Conservation (phyloP, 192 early-diverging fungal genomes). For the Phycomyces nitens region DNA sequence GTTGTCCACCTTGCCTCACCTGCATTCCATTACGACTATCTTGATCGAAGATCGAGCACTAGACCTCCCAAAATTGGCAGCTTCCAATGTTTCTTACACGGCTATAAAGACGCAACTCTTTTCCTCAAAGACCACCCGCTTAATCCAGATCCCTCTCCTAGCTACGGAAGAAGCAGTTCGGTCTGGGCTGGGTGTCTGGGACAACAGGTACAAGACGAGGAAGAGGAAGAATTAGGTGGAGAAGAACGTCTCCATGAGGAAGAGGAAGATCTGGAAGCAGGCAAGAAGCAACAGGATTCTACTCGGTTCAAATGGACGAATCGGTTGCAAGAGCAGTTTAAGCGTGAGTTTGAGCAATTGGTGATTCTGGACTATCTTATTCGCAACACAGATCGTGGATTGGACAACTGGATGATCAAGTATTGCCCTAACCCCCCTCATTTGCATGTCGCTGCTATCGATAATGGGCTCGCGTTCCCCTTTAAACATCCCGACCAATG, state of each 20-base stretch:
- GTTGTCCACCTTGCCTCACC: conserved; percentile 68
- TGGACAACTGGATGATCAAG: conserved; percentile 87
- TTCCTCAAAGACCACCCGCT: conserved; percentile 73
- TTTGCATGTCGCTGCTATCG: conserved; percentile 83
- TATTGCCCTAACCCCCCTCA: conserved; percentile 51
- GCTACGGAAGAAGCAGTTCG: not conserved
- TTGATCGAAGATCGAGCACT: conserved; percentile 40
- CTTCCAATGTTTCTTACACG: conserved; percentile 82
- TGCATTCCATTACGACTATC: conserved; percentile 78
- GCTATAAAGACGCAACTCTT: conserved; percentile 78
- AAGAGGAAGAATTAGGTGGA: not conserved
- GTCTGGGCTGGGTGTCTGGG: conserved; percentile 27
- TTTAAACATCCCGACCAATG: conserved; percentile 88
- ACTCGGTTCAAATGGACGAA: conserved; percentile 45
- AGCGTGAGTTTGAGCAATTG: conserved; percentile 73
- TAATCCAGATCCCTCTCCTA: conserved; percentile 18
- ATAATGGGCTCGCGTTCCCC: conserved; percentile 93
- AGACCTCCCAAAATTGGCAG: conserved; percentile 73
- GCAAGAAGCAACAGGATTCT: not conserved
- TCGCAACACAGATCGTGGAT: conserved; percentile 77
- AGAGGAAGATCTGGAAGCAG: not conserved
- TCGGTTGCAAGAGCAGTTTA: conserved; percentile 49
- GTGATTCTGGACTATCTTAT: conserved; percentile 88
- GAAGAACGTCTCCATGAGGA: not conserved
- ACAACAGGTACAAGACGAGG: not conserved